Percentiles rank a stretch among this genome's conserved stretches.
phyloP scores from a whole-genome alignment of 495 filamentous ascomycete species.

The Penicillium bialowiezense region DNA sequence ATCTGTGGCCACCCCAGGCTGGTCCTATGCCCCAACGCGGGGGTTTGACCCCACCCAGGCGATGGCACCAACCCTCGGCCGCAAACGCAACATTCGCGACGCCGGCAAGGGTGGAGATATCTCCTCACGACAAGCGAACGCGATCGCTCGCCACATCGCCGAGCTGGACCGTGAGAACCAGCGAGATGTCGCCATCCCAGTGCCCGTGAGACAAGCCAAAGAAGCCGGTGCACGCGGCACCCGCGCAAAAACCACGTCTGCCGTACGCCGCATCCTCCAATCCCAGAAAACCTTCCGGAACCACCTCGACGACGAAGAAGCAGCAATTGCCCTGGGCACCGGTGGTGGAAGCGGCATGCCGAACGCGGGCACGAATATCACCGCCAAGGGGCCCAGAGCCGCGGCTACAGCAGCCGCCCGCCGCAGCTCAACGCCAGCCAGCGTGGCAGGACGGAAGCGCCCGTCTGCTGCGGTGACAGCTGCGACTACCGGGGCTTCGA shows the following conservation, averaged over 20 bases:
- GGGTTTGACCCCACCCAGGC: slow-evolving; percentile 59
- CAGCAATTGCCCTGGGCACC: slow-evolving; percentile 42
- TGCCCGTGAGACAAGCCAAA: slow-evolving; percentile 53
- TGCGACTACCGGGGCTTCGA: slow-evolving; percentile 8
- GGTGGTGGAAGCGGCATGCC: slow-evolving; percentile 4
- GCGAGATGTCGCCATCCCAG: slow-evolving; percentile 64
- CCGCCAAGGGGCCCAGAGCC: slow-evolving; percentile 28
- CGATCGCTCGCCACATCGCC: slow-evolving; percentile 70
- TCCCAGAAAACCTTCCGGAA: slow-evolving; percentile 91
- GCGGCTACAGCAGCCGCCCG: slow-evolving; percentile 13
- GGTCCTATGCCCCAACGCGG: slow-evolving; percentile 83
- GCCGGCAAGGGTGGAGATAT: slow-evolving; percentile 54
- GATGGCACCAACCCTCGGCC: slow-evolving; percentile 52
- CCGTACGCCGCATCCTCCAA: slow-evolving; percentile 85
- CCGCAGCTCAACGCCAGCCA: slow-evolving; percentile 37
- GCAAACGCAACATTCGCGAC: slow-evolving; percentile 64
- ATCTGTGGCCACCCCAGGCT: slow-evolving; percentile 70
- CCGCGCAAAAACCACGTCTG: slow-evolving; percentile 63
- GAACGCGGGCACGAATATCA: slow-evolving; percentile 26
- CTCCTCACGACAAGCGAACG: slow-evolving; percentile 72
- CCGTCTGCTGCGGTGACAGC: slow-evolving; percentile 12
- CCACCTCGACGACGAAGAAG: slow-evolving; percentile 86
- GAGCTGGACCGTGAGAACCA: slow-evolving; percentile 80
- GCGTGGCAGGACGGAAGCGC: slow-evolving; percentile 14
- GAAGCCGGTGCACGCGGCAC: slow-evolving; percentile 49